phyloP scores from a whole-genome alignment of 1,139 yeast genomes.

The Hyphopichia buzzinii region DNA sequence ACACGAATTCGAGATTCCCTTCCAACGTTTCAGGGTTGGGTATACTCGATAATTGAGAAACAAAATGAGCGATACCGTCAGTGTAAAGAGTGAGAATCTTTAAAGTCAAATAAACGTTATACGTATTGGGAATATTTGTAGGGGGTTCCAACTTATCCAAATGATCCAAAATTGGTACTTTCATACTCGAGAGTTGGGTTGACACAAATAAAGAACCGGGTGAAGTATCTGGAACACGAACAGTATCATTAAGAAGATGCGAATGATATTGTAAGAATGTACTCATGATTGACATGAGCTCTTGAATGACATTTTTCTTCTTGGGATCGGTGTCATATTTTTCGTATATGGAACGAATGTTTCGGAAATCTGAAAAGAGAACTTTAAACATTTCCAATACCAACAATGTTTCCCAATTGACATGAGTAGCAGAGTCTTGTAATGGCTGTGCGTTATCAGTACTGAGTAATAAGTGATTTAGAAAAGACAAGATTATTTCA shows the following conservation, averaged over 20 bases:
- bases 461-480: constrained; percentile 60
- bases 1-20: constrained; percentile 36
- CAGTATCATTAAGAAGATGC: constrained; percentile 32
- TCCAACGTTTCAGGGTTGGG: constrained; percentile 27
- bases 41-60: constrained; percentile 37
- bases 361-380: constrained; percentile 53
- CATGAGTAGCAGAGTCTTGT: constrained; percentile 6
- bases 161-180: constrained; percentile 64
- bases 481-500: constrained; percentile 71
- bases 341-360: constrained; percentile 52
- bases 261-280: constrained; percentile 27
- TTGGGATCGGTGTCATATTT: constrained; percentile 60
- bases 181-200: constrained; percentile 31
- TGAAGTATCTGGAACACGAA: constrained; percentile 21
- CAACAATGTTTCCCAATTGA: constrained; percentile 66
- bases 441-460: constrained; percentile 10
- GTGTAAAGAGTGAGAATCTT: constrained; percentile 54
- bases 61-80: constrained; percentile 66
- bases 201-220: constrained; percentile 18
- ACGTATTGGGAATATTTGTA: constrained; percentile 59
- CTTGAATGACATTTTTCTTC: constrained; percentile 61
- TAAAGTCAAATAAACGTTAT: constrained; percentile 58
- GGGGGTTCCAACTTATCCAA: constrained; percentile 75
- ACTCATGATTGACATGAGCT: constrained; percentile 51
- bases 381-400: constrained; percentile 70